Percentiles rank a stretch among this genome's conserved stretches.
Evolutionary conservation across 176 grass and related monocot genomes (phyloP).

Genomic region (Oryza officinalis): DNA sequence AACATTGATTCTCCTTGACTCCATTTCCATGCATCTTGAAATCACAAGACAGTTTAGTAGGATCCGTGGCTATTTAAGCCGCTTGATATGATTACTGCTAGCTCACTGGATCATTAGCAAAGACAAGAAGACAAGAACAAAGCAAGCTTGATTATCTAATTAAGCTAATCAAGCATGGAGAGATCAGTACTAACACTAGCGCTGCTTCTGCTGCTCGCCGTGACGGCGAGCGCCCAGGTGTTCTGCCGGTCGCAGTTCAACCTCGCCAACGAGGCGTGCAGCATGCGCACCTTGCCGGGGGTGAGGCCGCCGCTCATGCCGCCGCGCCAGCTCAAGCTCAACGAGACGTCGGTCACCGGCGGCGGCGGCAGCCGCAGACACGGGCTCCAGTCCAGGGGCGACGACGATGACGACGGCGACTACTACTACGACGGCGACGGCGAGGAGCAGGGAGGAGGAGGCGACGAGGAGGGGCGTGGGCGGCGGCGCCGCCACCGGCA

Average conservation of each 20-base stretch:
- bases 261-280: slow-evolving; percentile 64
- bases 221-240: slow-evolving; percentile 36
- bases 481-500: slow-evolving; percentile 33
- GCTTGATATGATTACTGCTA: background rate
- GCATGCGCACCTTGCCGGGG: slow-evolving; percentile 19
- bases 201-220: background rate
- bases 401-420: background rate
- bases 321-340: slow-evolving; percentile 19
- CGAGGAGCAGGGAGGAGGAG: background rate
- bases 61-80: background rate
- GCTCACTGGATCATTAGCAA: background rate
- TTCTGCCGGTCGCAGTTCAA: slow-evolving; percentile 66
- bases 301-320: slow-evolving; percentile 29
- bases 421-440: background rate
- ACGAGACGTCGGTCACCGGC: slow-evolving; percentile 27
- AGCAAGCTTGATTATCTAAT: too few relatives aligned
- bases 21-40: too few relatives aligned
- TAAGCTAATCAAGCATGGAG: background rate
- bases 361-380: background rate
- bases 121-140: background rate
- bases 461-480: background rate
- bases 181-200: background rate
- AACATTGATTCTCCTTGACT: too few relatives aligned
- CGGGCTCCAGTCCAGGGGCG: background rate
- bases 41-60: background rate